Evolutionary conservation across 2,329 filamentous ascomycete species (phyloP).

Genomic region (Colletotrichum sp.): DNA sequence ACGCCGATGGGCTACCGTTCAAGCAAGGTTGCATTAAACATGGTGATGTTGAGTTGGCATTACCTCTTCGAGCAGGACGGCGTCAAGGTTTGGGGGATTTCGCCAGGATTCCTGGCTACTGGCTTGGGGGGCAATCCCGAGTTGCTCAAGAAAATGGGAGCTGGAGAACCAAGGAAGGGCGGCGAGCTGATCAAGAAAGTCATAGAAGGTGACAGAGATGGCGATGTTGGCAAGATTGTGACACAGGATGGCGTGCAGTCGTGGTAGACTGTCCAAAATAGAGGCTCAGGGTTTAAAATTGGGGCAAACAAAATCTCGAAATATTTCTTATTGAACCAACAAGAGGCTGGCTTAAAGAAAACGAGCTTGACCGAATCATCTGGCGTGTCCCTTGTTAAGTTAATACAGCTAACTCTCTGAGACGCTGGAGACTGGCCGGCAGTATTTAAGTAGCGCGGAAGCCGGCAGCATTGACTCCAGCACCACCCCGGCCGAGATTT

Average conservation of each 20-base stretch:
- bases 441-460: neutral
- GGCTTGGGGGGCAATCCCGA: slow-evolving; percentile 38
- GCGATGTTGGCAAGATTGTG: slow-evolving; percentile 44
- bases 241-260: slow-evolving; percentile 30
- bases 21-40: slow-evolving; percentile 51
- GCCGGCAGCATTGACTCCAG: neutral
- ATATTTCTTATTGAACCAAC: neutral
- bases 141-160: slow-evolving; percentile 36
- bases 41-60: slow-evolving; percentile 53
- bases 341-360: neutral
- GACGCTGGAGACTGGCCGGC: neutral
- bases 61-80: slow-evolving; percentile 48
- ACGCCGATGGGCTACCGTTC: slow-evolving; percentile 37
- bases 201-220: slow-evolving; percentile 46
- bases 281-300: neutral
- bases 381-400: neutral
- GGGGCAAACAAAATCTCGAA: neutral
- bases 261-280: slow-evolving; percentile 28
- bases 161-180: slow-evolving; percentile 37
- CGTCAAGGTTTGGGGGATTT: slow-evolving; percentile 54
- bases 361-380: neutral
- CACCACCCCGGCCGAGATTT: neutral
- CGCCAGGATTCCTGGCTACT: slow-evolving; percentile 54
- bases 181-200: slow-evolving; percentile 43
- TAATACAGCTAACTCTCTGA: neutral